A percentile compares a stretch with the other conserved stretches of the same genome.
Conservation (phyloP, 1,284 basidiomycete species). For the Mycosarcoma mackinlayi region DNA sequence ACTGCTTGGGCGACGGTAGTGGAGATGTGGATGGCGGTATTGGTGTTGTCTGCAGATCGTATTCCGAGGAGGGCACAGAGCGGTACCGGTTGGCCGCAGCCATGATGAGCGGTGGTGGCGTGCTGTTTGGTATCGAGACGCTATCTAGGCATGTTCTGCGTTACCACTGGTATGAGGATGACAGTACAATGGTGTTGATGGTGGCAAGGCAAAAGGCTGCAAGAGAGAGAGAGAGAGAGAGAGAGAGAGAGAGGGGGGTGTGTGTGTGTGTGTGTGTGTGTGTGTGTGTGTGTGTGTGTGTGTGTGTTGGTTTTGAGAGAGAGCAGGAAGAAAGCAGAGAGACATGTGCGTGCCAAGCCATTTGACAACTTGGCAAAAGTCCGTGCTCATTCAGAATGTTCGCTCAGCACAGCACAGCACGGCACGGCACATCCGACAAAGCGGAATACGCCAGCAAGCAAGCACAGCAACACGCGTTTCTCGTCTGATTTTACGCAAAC, state of each 20-base stretch:
- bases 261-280: too few species aligned
- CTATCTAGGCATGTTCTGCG: not conserved
- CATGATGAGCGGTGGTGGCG: conserved; percentile 18
- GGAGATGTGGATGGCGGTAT: conserved; percentile 17
- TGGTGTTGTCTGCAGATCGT: conserved; percentile 17
- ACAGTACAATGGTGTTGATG: too few species aligned
- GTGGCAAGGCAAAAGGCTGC: too few species aligned
- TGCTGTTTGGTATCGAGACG: not conserved
- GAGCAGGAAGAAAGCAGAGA: not conserved
- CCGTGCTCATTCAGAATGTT: too few species aligned
- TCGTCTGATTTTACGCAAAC: too few species aligned
- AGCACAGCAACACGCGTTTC: not conserved
- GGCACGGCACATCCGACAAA: not conserved
- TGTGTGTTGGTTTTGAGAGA: too few species aligned
- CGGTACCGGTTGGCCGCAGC: conserved; percentile 30
- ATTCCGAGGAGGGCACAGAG: conserved; percentile 26
- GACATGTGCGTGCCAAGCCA: too few species aligned
- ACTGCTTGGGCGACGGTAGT: conserved; percentile 35
- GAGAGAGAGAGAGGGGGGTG: too few species aligned
- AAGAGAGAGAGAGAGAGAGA: too few species aligned
- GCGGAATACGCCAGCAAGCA: not conserved
- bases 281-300: too few species aligned
- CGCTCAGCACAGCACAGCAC: too few species aligned
- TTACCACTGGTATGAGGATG: not conserved
- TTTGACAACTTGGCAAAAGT: too few species aligned